Conservation (phyloP, 768 basidiomycete genomes). For the Mycena epipterygia region DNA sequence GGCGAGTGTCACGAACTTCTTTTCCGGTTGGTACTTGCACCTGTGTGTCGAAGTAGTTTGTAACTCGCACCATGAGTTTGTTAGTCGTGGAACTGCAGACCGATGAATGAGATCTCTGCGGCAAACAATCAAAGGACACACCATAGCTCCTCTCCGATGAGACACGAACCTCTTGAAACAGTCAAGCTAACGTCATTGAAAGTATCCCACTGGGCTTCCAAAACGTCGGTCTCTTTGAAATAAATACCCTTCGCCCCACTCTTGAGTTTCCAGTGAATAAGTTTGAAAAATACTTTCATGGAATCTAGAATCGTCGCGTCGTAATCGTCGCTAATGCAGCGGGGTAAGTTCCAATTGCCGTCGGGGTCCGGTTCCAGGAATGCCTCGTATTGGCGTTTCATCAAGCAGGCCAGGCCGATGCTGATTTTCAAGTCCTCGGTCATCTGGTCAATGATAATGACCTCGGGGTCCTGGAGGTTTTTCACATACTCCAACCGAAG, state of each 20-base stretch:
- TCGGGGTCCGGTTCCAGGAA: slow-evolving; percentile 89
- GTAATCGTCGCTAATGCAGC: slow-evolving; percentile 91
- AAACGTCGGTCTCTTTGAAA: slow-evolving; percentile 98
- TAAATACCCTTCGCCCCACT: slow-evolving; percentile 92
- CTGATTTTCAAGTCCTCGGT: slow-evolving; percentile 92
- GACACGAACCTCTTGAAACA: slow-evolving; percentile 86
- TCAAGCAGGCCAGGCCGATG: slow-evolving; percentile 92
- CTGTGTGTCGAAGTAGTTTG: slow-evolving; percentile 95
- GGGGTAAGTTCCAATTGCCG: slow-evolving; percentile 90
- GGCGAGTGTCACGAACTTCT: slow-evolving; percentile 46
- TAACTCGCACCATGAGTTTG: slow-evolving; percentile 92
- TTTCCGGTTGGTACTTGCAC: slow-evolving; percentile 78
- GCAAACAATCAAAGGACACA: slow-evolving; percentile 52
- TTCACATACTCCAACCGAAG: slow-evolving; percentile 91
- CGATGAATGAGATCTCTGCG: background rate
- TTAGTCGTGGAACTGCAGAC: slow-evolving; percentile 86
- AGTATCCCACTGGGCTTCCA: slow-evolving; percentile 96
- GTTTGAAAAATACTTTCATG: slow-evolving; percentile 89
- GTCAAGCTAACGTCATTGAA: slow-evolving; percentile 93
- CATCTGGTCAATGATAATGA: slow-evolving; percentile 94
- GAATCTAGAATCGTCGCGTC: slow-evolving; percentile 91
- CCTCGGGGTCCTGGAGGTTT: slow-evolving; percentile 89
- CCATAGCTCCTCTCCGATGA: slow-evolving; percentile 98
- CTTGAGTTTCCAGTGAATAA: slow-evolving; percentile 97
- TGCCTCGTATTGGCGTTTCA: slow-evolving; percentile 95